These are phyloP conservation scores for Davidsoniella virescens DNA, from an alignment of 2,329 filamentous ascomycete genomes.

Conservation along the genomic window DNA sequence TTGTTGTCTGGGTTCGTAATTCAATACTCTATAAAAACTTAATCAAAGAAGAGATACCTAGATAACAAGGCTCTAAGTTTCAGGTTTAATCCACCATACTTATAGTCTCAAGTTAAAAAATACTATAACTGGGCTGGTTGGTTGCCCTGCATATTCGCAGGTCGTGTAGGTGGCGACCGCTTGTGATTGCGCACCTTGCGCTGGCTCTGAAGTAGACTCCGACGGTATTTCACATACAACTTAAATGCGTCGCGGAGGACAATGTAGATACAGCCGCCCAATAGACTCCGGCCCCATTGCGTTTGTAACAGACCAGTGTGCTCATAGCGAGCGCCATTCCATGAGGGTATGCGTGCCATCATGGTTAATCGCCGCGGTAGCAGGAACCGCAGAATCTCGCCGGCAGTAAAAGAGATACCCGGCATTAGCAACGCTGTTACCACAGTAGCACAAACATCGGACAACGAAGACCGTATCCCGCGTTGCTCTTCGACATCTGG, in stretches of 20 bases:
- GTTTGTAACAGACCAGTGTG: slow-evolving; percentile 58
- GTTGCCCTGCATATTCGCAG: too few relatives aligned
- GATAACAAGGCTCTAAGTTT: too few relatives aligned
- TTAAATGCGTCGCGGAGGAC: slow-evolving; percentile 55
- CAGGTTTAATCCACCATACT: too few relatives aligned
- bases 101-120: too few relatives aligned
- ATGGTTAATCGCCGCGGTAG: slow-evolving; percentile 55
- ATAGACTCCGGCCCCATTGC: slow-evolving; percentile 74
- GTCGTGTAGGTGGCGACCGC: too few relatives aligned
- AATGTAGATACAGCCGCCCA: slow-evolving; percentile 79
- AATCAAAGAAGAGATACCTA: too few relatives aligned
- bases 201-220: slow-evolving; percentile 37
- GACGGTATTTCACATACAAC: slow-evolving; percentile 48
- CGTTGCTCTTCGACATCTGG: slow-evolving; percentile 14
- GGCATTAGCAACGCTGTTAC: slow-evolving; percentile 57
- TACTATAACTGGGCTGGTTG: too few relatives aligned
- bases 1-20: too few relatives aligned
- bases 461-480: slow-evolving; percentile 22
- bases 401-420: slow-evolving; percentile 60
- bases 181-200: slow-evolving; percentile 28
- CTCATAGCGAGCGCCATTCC: slow-evolving; percentile 16
- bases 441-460: slow-evolving; percentile 21
- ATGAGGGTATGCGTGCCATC: slow-evolving; percentile 18
- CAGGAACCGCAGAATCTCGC: slow-evolving; percentile 52
- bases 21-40: too few relatives aligned